phyloP scores from a whole-genome alignment of 2,329 filamentous ascomycete genomes.

The Madurella mycetomatis region DNA sequence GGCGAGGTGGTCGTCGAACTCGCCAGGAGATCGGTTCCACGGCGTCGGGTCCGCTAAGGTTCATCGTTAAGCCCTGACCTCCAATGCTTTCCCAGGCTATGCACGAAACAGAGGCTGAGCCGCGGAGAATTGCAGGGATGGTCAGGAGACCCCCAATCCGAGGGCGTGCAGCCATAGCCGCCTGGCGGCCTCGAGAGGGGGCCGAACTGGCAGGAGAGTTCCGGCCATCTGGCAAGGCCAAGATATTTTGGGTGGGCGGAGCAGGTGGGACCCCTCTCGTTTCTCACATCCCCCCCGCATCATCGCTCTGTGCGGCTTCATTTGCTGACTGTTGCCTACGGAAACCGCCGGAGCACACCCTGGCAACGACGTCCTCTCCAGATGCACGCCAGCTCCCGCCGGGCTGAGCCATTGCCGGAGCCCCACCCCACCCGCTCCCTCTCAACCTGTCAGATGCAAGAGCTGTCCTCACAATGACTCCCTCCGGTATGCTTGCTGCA shows the following conservation, averaged over 20 bases:
- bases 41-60: conserved; percentile 5
- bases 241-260: neutral
- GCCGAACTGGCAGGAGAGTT: conserved; percentile 7
- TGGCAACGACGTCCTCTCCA: neutral
- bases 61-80: neutral
- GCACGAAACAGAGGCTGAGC: conserved; percentile 7
- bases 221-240: neutral
- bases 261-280: neutral
- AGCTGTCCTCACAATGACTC: conserved; percentile 13
- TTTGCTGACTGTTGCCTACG: conserved; percentile 17
- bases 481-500: neutral
- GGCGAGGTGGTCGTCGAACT: neutral
- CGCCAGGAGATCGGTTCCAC: conserved; percentile 1
- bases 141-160: neutral
- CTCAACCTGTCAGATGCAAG: neutral
- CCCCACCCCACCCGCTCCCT: conserved; percentile 3
- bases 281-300: conserved; percentile 11
- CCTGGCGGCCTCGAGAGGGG: conserved; percentile 16
- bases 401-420: conserved; percentile 12
- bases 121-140: neutral
- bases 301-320: conserved; percentile 10
- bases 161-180: conserved; percentile 17
- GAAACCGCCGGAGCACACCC: neutral
- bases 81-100: conserved; percentile 5
- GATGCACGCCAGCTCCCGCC: neutral